Conservation (phyloP, 768 basidiomycete genomes). For the Hericium rajendrae region DNA sequence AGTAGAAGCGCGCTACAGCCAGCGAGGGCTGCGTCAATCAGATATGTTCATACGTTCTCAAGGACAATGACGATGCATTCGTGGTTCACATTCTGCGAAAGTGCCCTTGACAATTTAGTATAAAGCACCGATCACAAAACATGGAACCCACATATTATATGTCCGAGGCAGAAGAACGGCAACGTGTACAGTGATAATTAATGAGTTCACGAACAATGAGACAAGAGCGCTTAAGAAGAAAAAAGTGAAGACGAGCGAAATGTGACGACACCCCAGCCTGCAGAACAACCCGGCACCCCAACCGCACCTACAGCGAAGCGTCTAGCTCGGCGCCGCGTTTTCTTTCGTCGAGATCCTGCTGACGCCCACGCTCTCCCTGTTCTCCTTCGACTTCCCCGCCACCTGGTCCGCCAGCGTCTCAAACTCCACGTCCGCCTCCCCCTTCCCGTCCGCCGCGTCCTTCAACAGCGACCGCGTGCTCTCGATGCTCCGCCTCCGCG, state of each 20-base stretch:
- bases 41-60: neutral
- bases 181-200: neutral
- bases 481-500: constrained; percentile 83
- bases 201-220: neutral
- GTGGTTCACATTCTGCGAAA: neutral
- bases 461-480: constrained; percentile 94
- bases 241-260: neutral
- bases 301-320: neutral
- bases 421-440: constrained; percentile 26
- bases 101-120: neutral
- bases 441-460: constrained; percentile 77
- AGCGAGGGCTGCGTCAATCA: neutral
- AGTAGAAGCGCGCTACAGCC: neutral
- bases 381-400: constrained; percentile 6
- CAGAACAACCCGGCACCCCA: neutral
- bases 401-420: constrained; percentile 19
- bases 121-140: neutral
- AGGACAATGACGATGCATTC: no score
- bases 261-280: neutral
- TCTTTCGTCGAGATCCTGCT: constrained; percentile 5
- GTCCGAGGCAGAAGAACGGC: neutral
- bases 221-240: neutral
- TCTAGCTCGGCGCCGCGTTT: constrained; percentile 9
- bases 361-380: neutral
- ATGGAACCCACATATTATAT: neutral